Conservation (phyloP, 352 stramenopile species). For the Blastocystis sp. region DNA sequence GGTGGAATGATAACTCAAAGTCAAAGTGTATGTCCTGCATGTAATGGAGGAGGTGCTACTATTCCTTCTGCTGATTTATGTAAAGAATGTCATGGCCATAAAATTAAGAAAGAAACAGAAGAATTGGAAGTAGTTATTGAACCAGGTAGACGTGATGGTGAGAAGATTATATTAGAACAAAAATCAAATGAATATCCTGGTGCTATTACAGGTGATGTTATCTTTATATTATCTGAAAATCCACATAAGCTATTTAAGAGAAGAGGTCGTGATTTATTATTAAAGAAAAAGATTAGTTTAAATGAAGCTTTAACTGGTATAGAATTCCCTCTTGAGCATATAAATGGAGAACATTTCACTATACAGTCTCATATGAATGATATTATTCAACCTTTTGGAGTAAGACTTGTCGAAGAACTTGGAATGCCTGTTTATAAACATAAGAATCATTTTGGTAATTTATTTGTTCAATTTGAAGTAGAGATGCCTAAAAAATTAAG, state of each 20-base stretch:
- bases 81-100: slow-evolving; percentile 22
- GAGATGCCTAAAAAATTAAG: slow-evolving; percentile 14
- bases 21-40: slow-evolving; percentile 24
- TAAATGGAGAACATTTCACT: slow-evolving; percentile 17
- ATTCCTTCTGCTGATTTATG: slow-evolving; percentile 19
- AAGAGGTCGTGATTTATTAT: slow-evolving; percentile 22
- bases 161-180: slow-evolving; percentile 22
- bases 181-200: slow-evolving; percentile 20
- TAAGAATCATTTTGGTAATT: slow-evolving; percentile 8
- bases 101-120: slow-evolving; percentile 20
- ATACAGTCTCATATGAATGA: slow-evolving; percentile 3
- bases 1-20: slow-evolving; percentile 34
- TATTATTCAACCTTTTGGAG: not conserved
- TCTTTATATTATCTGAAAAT: slow-evolving; percentile 32
- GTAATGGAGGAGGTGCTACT: slow-evolving; percentile 23
- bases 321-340: slow-evolving; percentile 5
- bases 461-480: slow-evolving; percentile 25
- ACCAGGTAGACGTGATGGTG: slow-evolving; percentile 17
- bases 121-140: slow-evolving; percentile 14
- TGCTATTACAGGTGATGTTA: slow-evolving; percentile 22
- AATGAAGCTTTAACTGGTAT: slow-evolving; percentile 12
- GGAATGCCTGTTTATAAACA: slow-evolving; percentile 29
- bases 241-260: slow-evolving; percentile 13
- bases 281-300: slow-evolving; percentile 3
- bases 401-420: slow-evolving; percentile 19